These are phyloP conservation scores for Paraurostyla sp. DNA, from an alignment of 73 alveolate genomes.

Conservation along the genomic window DNA sequence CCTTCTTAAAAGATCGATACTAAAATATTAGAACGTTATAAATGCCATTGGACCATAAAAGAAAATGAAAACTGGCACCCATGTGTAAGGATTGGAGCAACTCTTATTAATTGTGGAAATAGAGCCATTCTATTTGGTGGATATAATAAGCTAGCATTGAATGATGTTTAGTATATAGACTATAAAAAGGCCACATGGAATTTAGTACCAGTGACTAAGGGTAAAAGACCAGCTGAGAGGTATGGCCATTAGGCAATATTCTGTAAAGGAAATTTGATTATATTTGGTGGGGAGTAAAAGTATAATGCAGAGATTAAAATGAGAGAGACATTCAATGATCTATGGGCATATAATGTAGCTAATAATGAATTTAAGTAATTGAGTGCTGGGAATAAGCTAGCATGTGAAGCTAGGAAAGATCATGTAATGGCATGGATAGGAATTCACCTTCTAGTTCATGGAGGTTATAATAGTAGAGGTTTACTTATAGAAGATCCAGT, in stretches of 20 bases:
- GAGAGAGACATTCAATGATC: constrained; percentile 60
- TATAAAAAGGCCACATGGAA: neutral
- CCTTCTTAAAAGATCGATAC: constrained; percentile 1
- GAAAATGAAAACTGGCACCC: constrained; percentile 48
- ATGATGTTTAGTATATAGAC: constrained; percentile 34
- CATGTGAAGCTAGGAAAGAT: constrained; percentile 51
- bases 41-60: constrained; percentile 49
- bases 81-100: constrained; percentile 21
- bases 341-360: constrained; percentile 33
- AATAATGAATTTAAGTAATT: constrained; percentile 8
- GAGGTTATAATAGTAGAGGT: constrained; percentile 46
- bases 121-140: constrained; percentile 60
- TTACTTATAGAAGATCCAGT: constrained; percentile 18
- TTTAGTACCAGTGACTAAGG: constrained; percentile 21
- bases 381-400: neutral
- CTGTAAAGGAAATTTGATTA: neutral
- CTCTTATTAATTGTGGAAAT: constrained; percentile 8
- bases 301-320: constrained; percentile 50
- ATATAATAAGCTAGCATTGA: constrained; percentile 8
- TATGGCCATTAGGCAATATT: constrained; percentile 48
- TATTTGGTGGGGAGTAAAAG: constrained; percentile 68
- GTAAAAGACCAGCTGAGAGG: constrained; percentile 51
- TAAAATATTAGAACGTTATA: neutral
- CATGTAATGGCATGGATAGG: constrained; percentile 21
- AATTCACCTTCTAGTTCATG: constrained; percentile 13